Percentiles rank a stretch among this genome's conserved stretches.
These are phyloP conservation scores for Papiliotrema nemorosa DNA, from an alignment of 1,284 basidiomycete genomes.

Conservation along the genomic window DNA sequence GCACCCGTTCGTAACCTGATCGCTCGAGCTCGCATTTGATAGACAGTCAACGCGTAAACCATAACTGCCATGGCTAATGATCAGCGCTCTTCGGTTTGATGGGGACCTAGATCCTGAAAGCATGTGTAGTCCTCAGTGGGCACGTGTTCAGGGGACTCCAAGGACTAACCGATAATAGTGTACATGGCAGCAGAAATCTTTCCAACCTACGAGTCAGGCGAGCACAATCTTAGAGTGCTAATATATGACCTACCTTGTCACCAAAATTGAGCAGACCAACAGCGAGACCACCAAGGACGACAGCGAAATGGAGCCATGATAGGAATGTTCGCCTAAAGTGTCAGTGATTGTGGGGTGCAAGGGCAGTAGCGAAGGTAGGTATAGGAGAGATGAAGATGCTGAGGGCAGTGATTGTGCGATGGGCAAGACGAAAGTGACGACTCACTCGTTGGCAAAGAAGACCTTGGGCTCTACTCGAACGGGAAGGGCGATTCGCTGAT, in stretches of 20 bases:
- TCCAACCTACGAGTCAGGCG: slow-evolving; percentile 32
- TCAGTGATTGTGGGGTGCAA: no score
- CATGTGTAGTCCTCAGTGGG: no score
- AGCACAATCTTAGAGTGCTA: not conserved
- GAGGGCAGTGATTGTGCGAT: no score
- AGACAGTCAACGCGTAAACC: slow-evolving; percentile 91
- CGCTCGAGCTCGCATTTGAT: slow-evolving; percentile 92
- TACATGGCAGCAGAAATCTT: slow-evolving; percentile 51
- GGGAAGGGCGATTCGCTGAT: slow-evolving; percentile 80
- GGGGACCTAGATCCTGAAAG: no score
- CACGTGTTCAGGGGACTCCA: not conserved
- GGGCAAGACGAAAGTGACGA: not conserved
- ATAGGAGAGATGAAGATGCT: no score
- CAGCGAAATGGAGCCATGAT: slow-evolving; percentile 94
- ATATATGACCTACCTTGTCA: slow-evolving; percentile 64
- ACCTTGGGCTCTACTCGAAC: slow-evolving; percentile 89
- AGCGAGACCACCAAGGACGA: slow-evolving; percentile 85
- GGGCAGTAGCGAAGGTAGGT: no score
- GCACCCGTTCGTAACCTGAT: slow-evolving; percentile 89
- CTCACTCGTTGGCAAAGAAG: slow-evolving; percentile 84
- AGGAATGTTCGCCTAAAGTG: slow-evolving; percentile 67
- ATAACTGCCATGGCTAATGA: slow-evolving; percentile 86
- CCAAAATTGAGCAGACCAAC: slow-evolving; percentile 96
- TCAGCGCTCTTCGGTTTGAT: slow-evolving; percentile 3
- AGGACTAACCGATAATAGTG: slow-evolving; percentile 47